Base-by-base conservation (phyloP, 139 green algal genomes). In the Axilococcus clingmanii region DNA sequence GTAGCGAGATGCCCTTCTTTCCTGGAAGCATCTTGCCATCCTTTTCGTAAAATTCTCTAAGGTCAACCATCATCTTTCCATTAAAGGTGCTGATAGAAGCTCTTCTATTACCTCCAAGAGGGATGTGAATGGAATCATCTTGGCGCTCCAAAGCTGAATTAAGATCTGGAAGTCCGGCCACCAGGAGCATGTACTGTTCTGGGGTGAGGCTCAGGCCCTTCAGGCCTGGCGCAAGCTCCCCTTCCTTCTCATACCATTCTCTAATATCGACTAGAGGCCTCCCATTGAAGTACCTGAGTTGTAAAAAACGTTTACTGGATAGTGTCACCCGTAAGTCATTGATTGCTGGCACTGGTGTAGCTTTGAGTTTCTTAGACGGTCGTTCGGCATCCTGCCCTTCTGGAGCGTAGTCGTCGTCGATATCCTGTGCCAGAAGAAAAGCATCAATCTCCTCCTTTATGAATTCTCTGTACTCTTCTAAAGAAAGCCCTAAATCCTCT, bases 1-100 rank as follows among this genome's bases (percentile, higher is more conserved):
- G 61, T 37, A 87, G 51, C 28, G 16, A 59, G 30, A 86, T 73
- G 16, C 79, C 79, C 49, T 88, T 88, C 14, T 57, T 56, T 15
- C 65, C 68, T 1, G 75, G 79, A 35, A 74, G 35, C 65, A 65
- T 30, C 57, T 78, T 35, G 14, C 68, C 69, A 28, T 68, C 59
- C 43, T 72, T 68, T 45, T 66, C 43, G 38, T 86, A 82, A 42
- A 55, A 84, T 64, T 81, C 73, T 3, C 77, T 57, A 4, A 74
- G 27, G 19, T 25, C 49, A n/a, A 62, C 53, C 20, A 66, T 75
- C 3, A 28, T 28, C 2, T 33, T 50, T 45, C 61, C 68, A 50
- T 77, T 79, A 61, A 75, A 83, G 3, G 64, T 31, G 22, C 40
- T 52, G 3, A 85, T 25, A 1, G 56, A 47, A 11, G 80, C 65